Evolutionary conservation across 495 filamentous ascomycete species (phyloP), one percentile per base, ranked within the genome.

Genomic region (Penicillium macrosclerotiorum): DNA sequence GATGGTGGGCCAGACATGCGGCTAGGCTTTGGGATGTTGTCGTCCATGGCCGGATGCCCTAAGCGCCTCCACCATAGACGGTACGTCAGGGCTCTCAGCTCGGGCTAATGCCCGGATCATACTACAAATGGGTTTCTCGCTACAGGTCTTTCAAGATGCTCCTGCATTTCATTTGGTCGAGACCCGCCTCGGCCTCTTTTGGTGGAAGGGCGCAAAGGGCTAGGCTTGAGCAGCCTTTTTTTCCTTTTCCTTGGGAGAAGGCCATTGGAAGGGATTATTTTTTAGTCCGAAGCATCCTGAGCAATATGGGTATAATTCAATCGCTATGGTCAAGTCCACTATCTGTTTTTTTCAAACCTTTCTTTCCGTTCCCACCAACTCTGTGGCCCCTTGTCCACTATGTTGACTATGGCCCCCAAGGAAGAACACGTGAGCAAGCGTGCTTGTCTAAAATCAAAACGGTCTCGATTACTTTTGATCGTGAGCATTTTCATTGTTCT

Each of bases 361-460:
- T 53, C 36, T 45, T 32, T 42, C 47, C 33, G 50, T 47, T 47
- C 37, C 40, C 31, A 37, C 43, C 33, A 31, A 54, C 51, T 51
- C 36, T 29, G 24, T 14, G 16, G 7, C 14, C 13, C 20, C 24
- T 49, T 32, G 24, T 31, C 31, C 34, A 47, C 42, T 13, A 62
- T 63, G 53, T 58, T 49, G 32, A 44, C 34, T 34, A 48, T 45
- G 37, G 47, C 62, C 47, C 43, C 30, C 18, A 57, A 56, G 45
- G 65, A 56, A 49, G 65, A 69, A 54, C 66, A 69, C 66, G 66
- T 66, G 66, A 69, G 64, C 42, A 54, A 52, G 40, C 56, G 66
- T 12, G 43, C 35, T n/a, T 64, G 53, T 47, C 49, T 67, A 38
- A 60, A 55, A 45, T 62, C 57, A 14, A 49, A 48, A 46, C 52